phyloP scores from a whole-genome alignment of 345 rosid genomes.

The Euphorbia peplus region DNA sequence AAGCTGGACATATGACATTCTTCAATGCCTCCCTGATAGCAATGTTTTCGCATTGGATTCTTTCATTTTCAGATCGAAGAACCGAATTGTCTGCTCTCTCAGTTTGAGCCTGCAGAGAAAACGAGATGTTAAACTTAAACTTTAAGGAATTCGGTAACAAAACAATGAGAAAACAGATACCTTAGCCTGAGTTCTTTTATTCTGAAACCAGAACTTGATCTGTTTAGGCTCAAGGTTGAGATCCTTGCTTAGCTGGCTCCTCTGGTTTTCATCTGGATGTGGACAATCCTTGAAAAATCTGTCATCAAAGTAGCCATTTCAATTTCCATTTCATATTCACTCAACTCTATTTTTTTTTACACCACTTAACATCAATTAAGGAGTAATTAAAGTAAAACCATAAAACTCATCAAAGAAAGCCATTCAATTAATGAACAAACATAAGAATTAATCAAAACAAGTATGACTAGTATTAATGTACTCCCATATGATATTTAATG shows the following conservation, averaged over 20 bases:
- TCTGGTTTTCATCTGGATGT: constrained; percentile 61
- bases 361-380: background rate
- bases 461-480: background rate
- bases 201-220: constrained; percentile 83
- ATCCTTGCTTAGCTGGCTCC: constrained; percentile 44
- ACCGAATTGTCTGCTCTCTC: constrained; percentile 46
- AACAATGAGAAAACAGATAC: constrained; percentile 19
- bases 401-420: background rate
- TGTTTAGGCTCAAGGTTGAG: constrained; percentile 48
- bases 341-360: no score
- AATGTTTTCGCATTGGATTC: constrained; percentile 43
- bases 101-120: constrained; percentile 41
- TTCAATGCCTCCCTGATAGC: constrained; percentile 50
- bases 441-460: background rate
- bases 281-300: constrained; percentile 64
- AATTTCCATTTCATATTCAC: background rate
- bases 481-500: no score
- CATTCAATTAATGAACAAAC: background rate
- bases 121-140: background rate
- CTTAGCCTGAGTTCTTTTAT: constrained; percentile 71
- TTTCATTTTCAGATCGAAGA: constrained; percentile 60
- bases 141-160: background rate
- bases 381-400: background rate
- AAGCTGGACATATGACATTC: constrained; percentile 54
- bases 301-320: background rate